Base-by-base conservation (phyloP, 805 yeast species). In the Saccharomycopsis synnaedendra region DNA sequence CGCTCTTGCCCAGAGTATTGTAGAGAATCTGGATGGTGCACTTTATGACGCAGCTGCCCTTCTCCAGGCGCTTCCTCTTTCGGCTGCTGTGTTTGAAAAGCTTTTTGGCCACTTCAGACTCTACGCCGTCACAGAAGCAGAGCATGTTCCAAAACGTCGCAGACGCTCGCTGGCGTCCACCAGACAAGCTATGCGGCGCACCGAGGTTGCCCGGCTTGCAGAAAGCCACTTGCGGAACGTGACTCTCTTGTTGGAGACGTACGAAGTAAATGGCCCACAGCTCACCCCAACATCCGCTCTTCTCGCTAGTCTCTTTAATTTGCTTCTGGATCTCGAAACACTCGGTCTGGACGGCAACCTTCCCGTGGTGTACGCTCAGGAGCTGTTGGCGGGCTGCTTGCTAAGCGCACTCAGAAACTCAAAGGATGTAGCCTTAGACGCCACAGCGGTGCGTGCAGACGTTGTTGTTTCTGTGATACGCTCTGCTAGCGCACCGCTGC, bases 361-460 rank as follows among this genome's bases (percentile, higher is more conserved):
- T 53, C 96, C 98, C 3, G 90, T 90, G 4, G 69, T 85, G 41
- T 90, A 89, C 57, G 82, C 95, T 1, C 95, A 93, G 65, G 97
- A 93, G 62, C 78, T 90, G 0, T 68, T 93, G 51, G 93, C 96
- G 3, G 76, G 85, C 41, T 85, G 95, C 62, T 82, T 93, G 85
- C 71, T 80, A 43, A 75, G 78, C 54, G 71, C 82, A 28, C 80
- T 89, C 31, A 70, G 74, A 41, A 66, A 70, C 5, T 65, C 85
- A 66, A 53, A 60, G 10, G 54, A 62, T 47, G 58, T 61, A 7
- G 62, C 65, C 51, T 62, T 78, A 11, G 87, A 84, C 55, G 70
- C 85, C 31, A 74, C 75, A 52, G 69, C 84, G 5, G 71, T 89
- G 39, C 75, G 97, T 62, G 90, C 96, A 2, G 97, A 90, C 62